A percentile compares a stretch with the other conserved stretches of the same genome.
Conservation (phyloP, 1,284 basidiomycete species). For the Macrocystidia cucumis region DNA sequence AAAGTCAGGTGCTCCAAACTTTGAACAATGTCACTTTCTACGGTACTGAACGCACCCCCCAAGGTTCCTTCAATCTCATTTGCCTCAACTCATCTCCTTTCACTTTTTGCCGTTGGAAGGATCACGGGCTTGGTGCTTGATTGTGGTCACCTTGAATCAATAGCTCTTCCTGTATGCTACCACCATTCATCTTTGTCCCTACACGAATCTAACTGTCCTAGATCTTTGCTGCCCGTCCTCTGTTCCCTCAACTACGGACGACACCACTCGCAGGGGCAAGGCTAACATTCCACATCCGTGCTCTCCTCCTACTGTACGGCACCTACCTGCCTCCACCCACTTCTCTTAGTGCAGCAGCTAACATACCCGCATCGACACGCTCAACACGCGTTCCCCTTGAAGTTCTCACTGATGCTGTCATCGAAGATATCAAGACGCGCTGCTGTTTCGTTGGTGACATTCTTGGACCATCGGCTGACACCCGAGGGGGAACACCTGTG, state of each 20-base stretch:
- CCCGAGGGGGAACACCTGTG: slow-evolving; percentile 32
- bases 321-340: slow-evolving; percentile 74
- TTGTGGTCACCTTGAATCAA: slow-evolving; percentile 86
- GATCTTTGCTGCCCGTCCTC: slow-evolving; percentile 85
- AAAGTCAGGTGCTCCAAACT: slow-evolving; percentile 68
- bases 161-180: slow-evolving; percentile 71
- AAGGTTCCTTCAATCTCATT: slow-evolving; percentile 93
- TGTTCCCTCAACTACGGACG: slow-evolving; percentile 74
- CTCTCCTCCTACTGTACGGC: slow-evolving; percentile 74
- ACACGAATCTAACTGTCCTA: slow-evolving; percentile 21
- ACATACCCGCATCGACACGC: slow-evolving; percentile 53
- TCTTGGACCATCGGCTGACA: slow-evolving; percentile 29
- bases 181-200: slow-evolving; percentile 1
- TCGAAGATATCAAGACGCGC: slow-evolving; percentile 80
- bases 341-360: slow-evolving; percentile 56
- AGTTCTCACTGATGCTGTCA: slow-evolving; percentile 62
- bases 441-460: slow-evolving; percentile 71
- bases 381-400: slow-evolving; percentile 65
- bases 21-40: background rate
- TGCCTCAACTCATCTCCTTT: slow-evolving; percentile 78
- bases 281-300: slow-evolving; percentile 69
- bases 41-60: slow-evolving; percentile 5
- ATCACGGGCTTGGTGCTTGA: slow-evolving; percentile 93
- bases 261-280: slow-evolving; percentile 78
- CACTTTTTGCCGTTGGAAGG: slow-evolving; percentile 79